Percentiles rank a stretch among this genome's conserved stretches.
phyloP scores from a whole-genome alignment of 2,329 filamentous ascomycete species.

The Bipolaris cookei region DNA sequence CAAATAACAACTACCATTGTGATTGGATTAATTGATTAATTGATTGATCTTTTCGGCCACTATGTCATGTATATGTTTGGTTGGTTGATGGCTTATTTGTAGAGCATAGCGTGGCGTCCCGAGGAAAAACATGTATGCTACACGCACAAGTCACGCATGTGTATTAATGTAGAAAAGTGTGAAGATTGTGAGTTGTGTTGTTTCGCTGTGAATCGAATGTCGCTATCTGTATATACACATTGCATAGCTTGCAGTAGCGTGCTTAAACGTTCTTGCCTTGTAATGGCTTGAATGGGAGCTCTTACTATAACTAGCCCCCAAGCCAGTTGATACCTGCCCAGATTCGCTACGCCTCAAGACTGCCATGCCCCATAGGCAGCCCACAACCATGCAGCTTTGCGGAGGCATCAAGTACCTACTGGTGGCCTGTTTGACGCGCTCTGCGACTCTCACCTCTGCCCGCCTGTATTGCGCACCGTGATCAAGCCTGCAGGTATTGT shows the following conservation, averaged over 20 bases:
- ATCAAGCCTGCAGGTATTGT: constrained; percentile 12
- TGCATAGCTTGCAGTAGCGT: too few species aligned
- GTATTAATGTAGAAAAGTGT: too few species aligned
- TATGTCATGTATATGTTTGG: neutral
- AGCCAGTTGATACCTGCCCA: too few species aligned
- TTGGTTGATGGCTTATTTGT: neutral
- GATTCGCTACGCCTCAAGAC: neutral
- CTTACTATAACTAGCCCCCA: too few species aligned
- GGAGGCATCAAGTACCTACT: neutral
- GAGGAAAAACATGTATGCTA: too few species aligned
- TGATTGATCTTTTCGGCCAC: neutral
- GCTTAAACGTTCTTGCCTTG: too few species aligned
- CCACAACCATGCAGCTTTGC: constrained; percentile 5
- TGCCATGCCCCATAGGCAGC: neutral
- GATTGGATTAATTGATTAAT: neutral
- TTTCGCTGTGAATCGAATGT: too few species aligned
- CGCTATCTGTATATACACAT: too few species aligned
- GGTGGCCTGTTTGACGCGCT: constrained; percentile 1
- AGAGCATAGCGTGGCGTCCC: neutral
- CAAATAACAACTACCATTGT: neutral
- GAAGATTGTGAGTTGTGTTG: too few species aligned
- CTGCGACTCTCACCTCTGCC: constrained; percentile 9
- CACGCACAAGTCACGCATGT: too few species aligned
- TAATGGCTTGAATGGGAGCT: too few species aligned
- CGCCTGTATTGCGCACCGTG: constrained; percentile 7